These are phyloP conservation scores for Corrigiola litoralis DNA, from an alignment of 179 eudicot genomes.

Conservation along the genomic window DNA sequence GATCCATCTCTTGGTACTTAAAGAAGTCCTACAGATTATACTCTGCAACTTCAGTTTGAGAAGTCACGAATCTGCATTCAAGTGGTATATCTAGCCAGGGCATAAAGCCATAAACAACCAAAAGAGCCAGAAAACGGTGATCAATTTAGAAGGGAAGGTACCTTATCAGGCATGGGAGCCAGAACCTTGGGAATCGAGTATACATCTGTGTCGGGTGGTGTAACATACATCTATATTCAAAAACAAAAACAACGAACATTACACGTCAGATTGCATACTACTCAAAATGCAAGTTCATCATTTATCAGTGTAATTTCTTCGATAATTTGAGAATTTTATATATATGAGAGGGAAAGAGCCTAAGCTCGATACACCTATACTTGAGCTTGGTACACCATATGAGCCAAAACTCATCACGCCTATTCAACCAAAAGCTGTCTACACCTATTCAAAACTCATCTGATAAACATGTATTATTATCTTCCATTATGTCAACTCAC, in stretches of 20 bases:
- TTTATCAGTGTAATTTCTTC: too few species aligned
- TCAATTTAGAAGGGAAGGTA: constrained; percentile 14
- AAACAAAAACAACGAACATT: neutral
- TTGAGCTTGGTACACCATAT: too few species aligned
- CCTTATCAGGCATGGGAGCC: constrained; percentile 98
- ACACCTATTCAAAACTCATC: too few species aligned
- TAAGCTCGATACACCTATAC: too few species aligned
- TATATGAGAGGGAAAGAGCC: too few species aligned
- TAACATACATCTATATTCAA: constrained; percentile 82
- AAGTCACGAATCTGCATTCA: neutral
- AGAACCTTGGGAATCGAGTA: constrained; percentile 88
- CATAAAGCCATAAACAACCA: constrained; percentile 4
- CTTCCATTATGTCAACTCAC: too few species aligned
- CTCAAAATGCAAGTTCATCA: too few species aligned
- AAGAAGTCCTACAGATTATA: neutral
- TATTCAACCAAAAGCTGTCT: too few species aligned
- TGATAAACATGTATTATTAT: too few species aligned
- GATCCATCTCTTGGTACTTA: neutral
- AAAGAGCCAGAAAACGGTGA: neutral
- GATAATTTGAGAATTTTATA: too few species aligned
- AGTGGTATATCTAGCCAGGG: neutral
- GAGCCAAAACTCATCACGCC: too few species aligned
- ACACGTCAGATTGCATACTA: neutral
- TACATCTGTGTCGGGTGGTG: constrained; percentile 94
- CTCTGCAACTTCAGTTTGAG: neutral